phyloP scores from a whole-genome alignment of 2,329 filamentous ascomycete species.

The Chaetomium sp. region DNA sequence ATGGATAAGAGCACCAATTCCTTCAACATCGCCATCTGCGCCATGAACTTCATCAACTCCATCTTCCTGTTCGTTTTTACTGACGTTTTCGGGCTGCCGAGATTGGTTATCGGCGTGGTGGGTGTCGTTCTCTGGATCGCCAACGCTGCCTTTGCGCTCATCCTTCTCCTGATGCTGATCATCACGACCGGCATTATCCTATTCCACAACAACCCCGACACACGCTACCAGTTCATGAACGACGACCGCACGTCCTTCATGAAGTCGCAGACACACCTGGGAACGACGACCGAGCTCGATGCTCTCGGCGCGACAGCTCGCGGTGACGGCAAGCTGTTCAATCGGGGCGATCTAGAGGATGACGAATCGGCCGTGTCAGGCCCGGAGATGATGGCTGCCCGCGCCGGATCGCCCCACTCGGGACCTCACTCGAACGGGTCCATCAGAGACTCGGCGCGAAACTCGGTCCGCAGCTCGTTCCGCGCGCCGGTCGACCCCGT shows the following conservation, averaged over 20 bases:
- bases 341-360: conserved; percentile 70
- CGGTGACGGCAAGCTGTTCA: conserved; percentile 67
- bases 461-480: conserved; percentile 24
- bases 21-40: conserved; percentile 84
- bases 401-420: conserved; percentile 48
- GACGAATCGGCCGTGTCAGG: conserved; percentile 71
- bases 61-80: conserved; percentile 82
- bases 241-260: conserved; percentile 89
- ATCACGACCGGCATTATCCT: conserved; percentile 67
- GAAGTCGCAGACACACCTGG: conserved; percentile 79
- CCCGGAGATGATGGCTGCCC: conserved; percentile 27
- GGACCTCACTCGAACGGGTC: conserved; percentile 39
- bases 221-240: conserved; percentile 84
- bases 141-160: conserved; percentile 75
- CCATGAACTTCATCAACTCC: conserved; percentile 79
- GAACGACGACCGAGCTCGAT: conserved; percentile 73
- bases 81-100: conserved; percentile 76
- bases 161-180: conserved; percentile 77
- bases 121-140: conserved; percentile 81
- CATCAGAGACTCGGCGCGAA: conserved; percentile 33
- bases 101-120: conserved; percentile 77
- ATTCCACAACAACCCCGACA: conserved; percentile 82
- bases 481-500: conserved; percentile 50
- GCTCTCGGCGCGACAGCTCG: conserved; percentile 80
- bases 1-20: conserved; percentile 95